Evolutionary conservation across 129 eudicot species (phyloP).

Genomic region (Oenanthe sinensis): DNA sequence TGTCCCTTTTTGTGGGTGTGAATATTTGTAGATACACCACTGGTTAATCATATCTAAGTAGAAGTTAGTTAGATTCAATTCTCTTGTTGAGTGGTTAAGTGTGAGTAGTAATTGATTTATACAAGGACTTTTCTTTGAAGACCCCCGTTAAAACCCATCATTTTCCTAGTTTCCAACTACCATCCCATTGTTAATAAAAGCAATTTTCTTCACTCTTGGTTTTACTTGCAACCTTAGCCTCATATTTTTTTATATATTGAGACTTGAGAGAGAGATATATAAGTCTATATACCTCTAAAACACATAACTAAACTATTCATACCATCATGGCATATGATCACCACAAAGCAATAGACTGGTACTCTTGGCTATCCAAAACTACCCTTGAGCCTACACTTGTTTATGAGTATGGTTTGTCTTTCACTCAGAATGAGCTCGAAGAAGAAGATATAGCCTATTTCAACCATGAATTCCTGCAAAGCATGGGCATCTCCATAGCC

Average conservation of each 20-base stretch:
- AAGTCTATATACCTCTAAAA: not conserved
- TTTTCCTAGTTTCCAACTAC: slow-evolving; percentile 29
- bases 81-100: not conserved
- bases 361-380: slow-evolving; percentile 81
- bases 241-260: not conserved
- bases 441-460: slow-evolving; percentile 68
- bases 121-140: not conserved
- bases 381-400: slow-evolving; percentile 66
- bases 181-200: not conserved
- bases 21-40: not conserved
- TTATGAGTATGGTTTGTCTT: slow-evolving; percentile 63
- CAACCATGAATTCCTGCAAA: slow-evolving; percentile 85
- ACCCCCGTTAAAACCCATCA: slow-evolving; percentile 36
- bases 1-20: slow-evolving; percentile 15
- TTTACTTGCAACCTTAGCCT: not conserved
- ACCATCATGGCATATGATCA: slow-evolving; percentile 6
- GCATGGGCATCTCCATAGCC: slow-evolving; percentile 89
- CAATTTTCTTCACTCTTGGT: slow-evolving; percentile 11
- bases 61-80: not conserved
- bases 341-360: slow-evolving; percentile 72
- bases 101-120: not conserved
- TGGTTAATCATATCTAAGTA: not conserved
- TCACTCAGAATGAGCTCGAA: slow-evolving; percentile 76
- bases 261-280: not conserved
- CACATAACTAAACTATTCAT: not conserved